Base-by-base conservation (phyloP, 2,329 filamentous ascomycete genomes). In the Cercospora sp. region DNA sequence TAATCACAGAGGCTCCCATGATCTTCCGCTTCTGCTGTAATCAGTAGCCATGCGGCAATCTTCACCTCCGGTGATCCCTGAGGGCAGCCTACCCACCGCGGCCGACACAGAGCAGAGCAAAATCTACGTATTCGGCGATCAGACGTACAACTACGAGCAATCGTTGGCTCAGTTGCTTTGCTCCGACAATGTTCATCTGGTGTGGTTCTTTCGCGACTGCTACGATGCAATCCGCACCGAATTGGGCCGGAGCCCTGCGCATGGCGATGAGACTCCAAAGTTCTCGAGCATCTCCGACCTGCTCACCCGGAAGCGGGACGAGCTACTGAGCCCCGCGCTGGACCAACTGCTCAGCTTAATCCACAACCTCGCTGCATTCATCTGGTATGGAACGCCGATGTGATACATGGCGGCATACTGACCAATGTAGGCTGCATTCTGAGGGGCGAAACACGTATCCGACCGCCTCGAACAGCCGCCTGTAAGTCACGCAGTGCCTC, bases 61-160 rank as follows among this genome's bases (percentile, higher is more conserved):
- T 37, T 37, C 32, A 37, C 32, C 32, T 8, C 32, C 32, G 32
- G 32, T 37, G 32, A 12, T 37, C 32, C 32, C 32, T 37, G 32
- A 12, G 7, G 32, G 32, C 32, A 37, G 32, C 32, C 32, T 12
- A 12, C 32, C 32, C 32, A 37, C 32, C 32, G 32, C 12, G 32
- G 32, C 32, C 12, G 32, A 12, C 32, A 37, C 32, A 12, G 32
- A 37, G 32, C 32, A 37, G 4, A 37, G 32, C 45, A 53, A 16
- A n/a, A 53, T 53, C 45, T 72, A 70, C 61, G 59, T 73, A 40
- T 73, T 73, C 65, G 71, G 71, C 10, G 70, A 73, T 63, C 70
- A 71, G 59, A 73, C 71, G 28, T 69, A 61, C 53, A 68, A 72
- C 58, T 65, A 71, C 28, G 68, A 58, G 30, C 55, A 64, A 24